Conservation (phyloP, 306 rosid genomes). For the Citrullus amarus region DNA sequence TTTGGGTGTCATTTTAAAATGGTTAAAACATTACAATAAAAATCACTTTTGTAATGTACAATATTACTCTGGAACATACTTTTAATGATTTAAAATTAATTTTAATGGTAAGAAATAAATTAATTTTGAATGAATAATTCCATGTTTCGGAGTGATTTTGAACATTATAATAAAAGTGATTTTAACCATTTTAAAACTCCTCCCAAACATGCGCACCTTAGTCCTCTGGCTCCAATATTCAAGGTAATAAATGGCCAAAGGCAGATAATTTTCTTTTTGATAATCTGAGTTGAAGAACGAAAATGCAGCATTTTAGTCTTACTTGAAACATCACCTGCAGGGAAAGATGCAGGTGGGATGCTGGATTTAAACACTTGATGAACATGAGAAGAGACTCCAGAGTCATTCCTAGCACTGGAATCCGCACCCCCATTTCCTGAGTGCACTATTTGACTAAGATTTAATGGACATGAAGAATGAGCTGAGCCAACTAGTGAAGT, state of each 20-base stretch:
- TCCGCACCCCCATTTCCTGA: conserved; percentile 34
- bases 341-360: conserved; percentile 16
- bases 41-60: too few relatives aligned
- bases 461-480: conserved; percentile 32
- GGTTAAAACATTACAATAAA: too few relatives aligned
- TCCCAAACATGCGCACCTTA: too few relatives aligned
- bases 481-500: conserved; percentile 21
- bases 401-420: conserved; percentile 21
- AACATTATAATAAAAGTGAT: too few relatives aligned
- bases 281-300: not conserved
- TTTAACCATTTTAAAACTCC: too few relatives aligned
- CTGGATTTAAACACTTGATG: conserved; percentile 25
- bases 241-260: not conserved
- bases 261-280: not conserved
- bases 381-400: conserved; percentile 16
- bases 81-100: too few relatives aligned
- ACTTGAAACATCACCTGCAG: conserved; percentile 30
- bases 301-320: conserved; percentile 1
- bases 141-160: too few relatives aligned
- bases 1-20: too few relatives aligned
- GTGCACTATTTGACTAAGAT: conserved; percentile 19
- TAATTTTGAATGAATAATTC: too few relatives aligned
- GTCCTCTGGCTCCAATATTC: not conserved
- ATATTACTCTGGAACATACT: too few relatives aligned
- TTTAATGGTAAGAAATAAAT: too few relatives aligned